A percentile compares a stretch with the other conserved stretches of the same genome.
phyloP scores from a whole-genome alignment of 768 basidiomycete genomes.

The Serendipita sp. region DNA sequence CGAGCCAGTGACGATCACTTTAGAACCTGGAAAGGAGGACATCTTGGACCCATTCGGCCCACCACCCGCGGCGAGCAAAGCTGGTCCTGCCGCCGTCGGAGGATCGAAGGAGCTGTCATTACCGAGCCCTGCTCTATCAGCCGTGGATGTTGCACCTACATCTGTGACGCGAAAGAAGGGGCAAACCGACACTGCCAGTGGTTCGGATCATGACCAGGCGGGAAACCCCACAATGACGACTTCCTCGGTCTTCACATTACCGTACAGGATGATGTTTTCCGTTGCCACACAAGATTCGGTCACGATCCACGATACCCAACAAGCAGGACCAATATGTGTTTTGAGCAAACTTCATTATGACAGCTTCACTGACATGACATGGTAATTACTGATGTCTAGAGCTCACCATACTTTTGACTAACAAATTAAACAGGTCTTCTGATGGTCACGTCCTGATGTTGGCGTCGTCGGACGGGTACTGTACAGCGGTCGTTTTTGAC shows the following conservation, averaged over 20 bases:
- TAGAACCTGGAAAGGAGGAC: conserved; percentile 55
- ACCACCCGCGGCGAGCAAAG: conserved; percentile 10
- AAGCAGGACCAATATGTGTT: conserved; percentile 77
- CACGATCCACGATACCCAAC: conserved; percentile 92
- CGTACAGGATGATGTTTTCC: conserved; percentile 88
- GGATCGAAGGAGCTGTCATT: conserved; percentile 13
- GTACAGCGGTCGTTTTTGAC: conserved; percentile 87
- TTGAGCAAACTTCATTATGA: conserved; percentile 93
- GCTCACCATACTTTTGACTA: conserved; percentile 5
- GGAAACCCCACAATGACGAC: conserved; percentile 22
- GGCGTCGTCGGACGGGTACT: conserved; percentile 90
- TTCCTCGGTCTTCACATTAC: conserved; percentile 68
- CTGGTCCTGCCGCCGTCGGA: conserved; percentile 10
- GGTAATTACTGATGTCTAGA: conserved; percentile 36
- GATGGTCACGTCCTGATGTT: conserved; percentile 88
- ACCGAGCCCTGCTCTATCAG: conserved; percentile 36
- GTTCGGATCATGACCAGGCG: conserved; percentile 21
- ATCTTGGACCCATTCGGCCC: conserved; percentile 37
- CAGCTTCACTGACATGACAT: conserved; percentile 91
- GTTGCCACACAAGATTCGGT: conserved; percentile 95
- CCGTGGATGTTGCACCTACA: conserved; percentile 22
- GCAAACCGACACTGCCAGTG: conserved; percentile 48
- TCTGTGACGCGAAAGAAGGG: conserved; percentile 16
- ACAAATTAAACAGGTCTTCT: conserved; percentile 53
- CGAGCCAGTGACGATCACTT: conserved; percentile 38